Evolutionary conservation across 108 stramenopile species (phyloP), one percentile per base, ranked within the genome.

Genomic region (Cyclotella choctawhatcheeana): DNA sequence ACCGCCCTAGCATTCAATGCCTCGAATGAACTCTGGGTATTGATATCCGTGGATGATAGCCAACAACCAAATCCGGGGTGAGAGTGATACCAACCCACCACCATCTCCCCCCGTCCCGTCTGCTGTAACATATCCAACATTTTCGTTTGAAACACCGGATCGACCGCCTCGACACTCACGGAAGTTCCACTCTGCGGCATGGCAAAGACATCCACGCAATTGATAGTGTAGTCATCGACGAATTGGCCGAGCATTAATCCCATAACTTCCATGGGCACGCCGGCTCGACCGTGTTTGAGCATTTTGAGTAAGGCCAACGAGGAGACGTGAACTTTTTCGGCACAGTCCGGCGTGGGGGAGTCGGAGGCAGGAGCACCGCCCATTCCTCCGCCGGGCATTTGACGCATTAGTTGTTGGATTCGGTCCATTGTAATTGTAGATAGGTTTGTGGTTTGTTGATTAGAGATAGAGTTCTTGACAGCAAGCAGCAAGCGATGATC

Each of bases 261-360:
- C 99, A 99, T 99, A 55, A 99, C 98, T 85, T 99, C 98, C 98
- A 99, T 99, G 30, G 99, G 99, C 45, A 99, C 99, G 3, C 99
- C 99, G 59, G 99, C 98, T 5, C 99, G 97, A 16, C 99, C 99
- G 82, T 99, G 99, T 79, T 99, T 99, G 56, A 99, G 91, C 99
- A 99, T 99, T 86, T 99, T 99, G 61, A 99, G 84, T 50, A 99
- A 72, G 45, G 98, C 97, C 52, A 99, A 81, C 35, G 96, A 97
- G 50, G 94, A 96, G 35, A 99, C 98, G 80, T 99, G 97, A 5
- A 99, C 97, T 65, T 97, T 98, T 83, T 98, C 97, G 62, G 96
- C 88, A 55, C 93, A 96, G 83, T 98, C 97, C 7, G 92, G 89
- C n/a, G 86, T 81, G 40, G 93, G 91, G 8, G 88, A 83, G 84